These are phyloP conservation scores for Xylaria grammica DNA, from an alignment of 495 filamentous ascomycete species.

Conservation along the genomic window DNA sequence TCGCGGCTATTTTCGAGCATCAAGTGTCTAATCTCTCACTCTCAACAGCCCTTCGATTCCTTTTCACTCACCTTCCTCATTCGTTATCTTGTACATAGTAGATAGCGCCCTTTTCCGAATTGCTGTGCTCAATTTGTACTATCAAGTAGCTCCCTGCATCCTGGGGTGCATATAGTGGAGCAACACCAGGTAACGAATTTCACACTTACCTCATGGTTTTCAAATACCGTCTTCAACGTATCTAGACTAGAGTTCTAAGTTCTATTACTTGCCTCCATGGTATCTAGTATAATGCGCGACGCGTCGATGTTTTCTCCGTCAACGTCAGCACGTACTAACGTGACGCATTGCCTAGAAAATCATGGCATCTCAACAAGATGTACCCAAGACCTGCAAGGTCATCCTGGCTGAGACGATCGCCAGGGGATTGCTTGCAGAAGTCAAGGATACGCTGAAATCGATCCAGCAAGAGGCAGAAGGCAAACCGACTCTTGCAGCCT, in stretches of 20 bases:
- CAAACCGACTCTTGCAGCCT: slow-evolving; percentile 82
- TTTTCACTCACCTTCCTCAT: not conserved
- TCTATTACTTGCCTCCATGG: not conserved
- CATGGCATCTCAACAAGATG: slow-evolving; percentile 48
- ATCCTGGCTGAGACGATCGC: slow-evolving; percentile 84
- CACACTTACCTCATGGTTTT: not conserved
- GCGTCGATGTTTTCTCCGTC: not conserved
- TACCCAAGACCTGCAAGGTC: slow-evolving; percentile 82
- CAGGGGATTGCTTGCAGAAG: slow-evolving; percentile 77
- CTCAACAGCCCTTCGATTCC: not conserved
- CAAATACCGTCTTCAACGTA: not conserved
- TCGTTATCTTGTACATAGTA: not conserved
- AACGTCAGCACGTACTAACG: not conserved
- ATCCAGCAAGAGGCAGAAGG: slow-evolving; percentile 55
- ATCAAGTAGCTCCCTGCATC: slow-evolving; percentile 10
- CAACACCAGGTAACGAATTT: slow-evolving; percentile 13
- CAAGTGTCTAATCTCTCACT: not conserved
- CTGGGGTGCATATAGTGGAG: slow-evolving; percentile 9
- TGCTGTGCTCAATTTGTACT: not conserved
- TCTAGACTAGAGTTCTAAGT: not conserved
- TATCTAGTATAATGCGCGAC: not conserved
- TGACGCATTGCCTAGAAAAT: slow-evolving; percentile 7
- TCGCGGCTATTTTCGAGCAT: not conserved
- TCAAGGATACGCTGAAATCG: slow-evolving; percentile 70
- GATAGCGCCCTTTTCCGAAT: not conserved